Evolutionary conservation across 495 filamentous ascomycete species (phyloP), one percentile per base, ranked within the genome.

Genomic region (Usnea hakonensis): DNA sequence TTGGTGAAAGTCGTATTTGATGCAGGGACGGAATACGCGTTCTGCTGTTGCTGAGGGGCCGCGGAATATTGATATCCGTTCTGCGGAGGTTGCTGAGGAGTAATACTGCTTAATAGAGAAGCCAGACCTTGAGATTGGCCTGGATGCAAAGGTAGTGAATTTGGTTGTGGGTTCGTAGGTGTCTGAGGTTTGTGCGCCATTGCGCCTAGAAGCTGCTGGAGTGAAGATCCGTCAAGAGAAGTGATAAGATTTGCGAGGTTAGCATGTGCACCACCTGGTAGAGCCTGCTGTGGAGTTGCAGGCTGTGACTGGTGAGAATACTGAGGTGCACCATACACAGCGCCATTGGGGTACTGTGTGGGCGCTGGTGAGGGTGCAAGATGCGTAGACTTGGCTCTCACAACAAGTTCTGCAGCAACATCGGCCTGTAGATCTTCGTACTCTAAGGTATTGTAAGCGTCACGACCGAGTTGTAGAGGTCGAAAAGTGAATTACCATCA

Each of bases 371-470:
- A 72, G 36, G 76, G 64, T 55, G 67, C 71, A 26, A 77, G 77
- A 40, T 81, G 78, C 59, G 78, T 76, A n/a, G 84, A 73, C 71
- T 90, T 96, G 11, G 89, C 84, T 40, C 90, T 82, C 32, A 87
- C 68, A 55, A 95, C 89, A 28, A 98, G 82, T 61, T 91, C 88
- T 13, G 87, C 90, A 4, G 87, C 90, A 36, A 90, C 82, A 10
- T 77, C 71, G 1, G 90, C 87, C 8, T 94, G 90, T 5, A 97
- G 77, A 65, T 88, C 83, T 41, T 87, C 81, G 68, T 98, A 98
- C 66, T 92, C 84, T 87, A 61, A 6, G 17, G 23, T 30, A 28
- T 37, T 26, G 38, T 60, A 36, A 60, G 44, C 35, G 17, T 54
- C 6, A 19, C 16, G 30, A 55, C 74, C 56, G 74, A 14, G 4